Conservation (phyloP, 2,329 filamentous ascomycete species). For the Aspergillus niger region DNA sequence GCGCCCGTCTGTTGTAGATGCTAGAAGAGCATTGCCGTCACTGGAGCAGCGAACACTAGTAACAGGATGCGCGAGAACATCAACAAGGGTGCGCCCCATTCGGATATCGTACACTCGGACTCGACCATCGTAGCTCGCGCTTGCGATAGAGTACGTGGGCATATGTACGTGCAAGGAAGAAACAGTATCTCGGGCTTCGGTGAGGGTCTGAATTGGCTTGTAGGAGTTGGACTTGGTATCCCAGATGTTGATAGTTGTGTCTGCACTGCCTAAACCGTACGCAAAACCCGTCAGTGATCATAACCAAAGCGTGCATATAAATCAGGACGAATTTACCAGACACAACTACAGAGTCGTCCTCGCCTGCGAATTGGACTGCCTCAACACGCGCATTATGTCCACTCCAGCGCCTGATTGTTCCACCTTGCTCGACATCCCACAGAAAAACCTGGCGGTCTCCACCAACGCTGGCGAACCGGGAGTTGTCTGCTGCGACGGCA, state of each 20-base stretch:
- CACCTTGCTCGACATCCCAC: constrained; percentile 86
- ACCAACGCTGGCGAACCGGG: constrained; percentile 81
- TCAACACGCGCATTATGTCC: constrained; percentile 77
- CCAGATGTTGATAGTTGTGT: constrained; percentile 48
- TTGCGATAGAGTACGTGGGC: constrained; percentile 57
- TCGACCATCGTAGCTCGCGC: constrained; percentile 81
- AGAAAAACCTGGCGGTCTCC: constrained; percentile 90
- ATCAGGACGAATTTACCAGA: constrained; percentile 47
- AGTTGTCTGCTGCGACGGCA: constrained; percentile 71
- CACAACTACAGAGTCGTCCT: constrained; percentile 70
- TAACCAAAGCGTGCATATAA: background rate
- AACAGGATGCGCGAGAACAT: constrained; percentile 69
- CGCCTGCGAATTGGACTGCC: constrained; percentile 74
- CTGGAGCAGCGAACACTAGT: constrained; percentile 72
- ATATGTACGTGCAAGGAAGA: constrained; percentile 44
- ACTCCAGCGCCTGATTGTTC: constrained; percentile 72
- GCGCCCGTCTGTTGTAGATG: constrained; percentile 73
- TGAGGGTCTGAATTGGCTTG: constrained; percentile 47
- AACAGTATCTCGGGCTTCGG: constrained; percentile 46
- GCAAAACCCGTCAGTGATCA: background rate
- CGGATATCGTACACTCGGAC: constrained; percentile 81
- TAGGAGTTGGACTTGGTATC: constrained; percentile 43
- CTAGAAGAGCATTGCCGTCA: constrained; percentile 73
- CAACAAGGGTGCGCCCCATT: constrained; percentile 69
- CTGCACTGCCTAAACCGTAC: constrained; percentile 39